Evolutionary conservation across 2,329 filamentous ascomycete species (phyloP), one percentile per base, ranked within the genome.

Genomic region (Karstenula rhodostoma): DNA sequence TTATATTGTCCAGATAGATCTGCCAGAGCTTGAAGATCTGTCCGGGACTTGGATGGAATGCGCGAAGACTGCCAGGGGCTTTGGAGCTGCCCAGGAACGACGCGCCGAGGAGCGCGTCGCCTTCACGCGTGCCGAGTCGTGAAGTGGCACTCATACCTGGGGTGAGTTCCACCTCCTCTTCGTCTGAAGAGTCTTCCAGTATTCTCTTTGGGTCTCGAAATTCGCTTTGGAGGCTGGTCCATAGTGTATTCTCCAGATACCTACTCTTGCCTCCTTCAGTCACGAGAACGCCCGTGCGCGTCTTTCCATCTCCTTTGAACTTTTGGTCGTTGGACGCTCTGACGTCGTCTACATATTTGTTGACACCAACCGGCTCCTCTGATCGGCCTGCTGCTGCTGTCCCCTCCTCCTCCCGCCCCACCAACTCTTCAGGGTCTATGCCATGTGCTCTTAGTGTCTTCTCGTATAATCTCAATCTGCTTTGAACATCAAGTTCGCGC

Each of bases 21-120:
- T 93, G 89, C 91, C 91, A 94, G 5, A 94, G 82, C 53, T 84
- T 84, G 68, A 91, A 88, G 27, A 91, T 85, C 35, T 91, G 87
- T 13, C 86, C 83, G 0, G 88, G 85, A 4, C 86, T 81, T 0
- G 91, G 91, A 66, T 90, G 88, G 0, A 87, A 65, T 1, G 78
- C 73, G 12, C 65, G 63, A 17, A 76, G 59, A 23, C 52, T 57
- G 17, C 44, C 56, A 1, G 64, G 48, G n/a, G 66, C 49, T 46
- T 35, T 55, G 1, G 63, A 58, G 23, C 42, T 58, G 10, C 69
- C 65, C 9, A 76, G 68, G 1, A 77, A 49, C 13, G 63, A 60
- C 19, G 40, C 57, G 9, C 68, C 65, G 10, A 76, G 69, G 1
- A 77, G 53, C 1, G 75, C 37, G 15, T 60, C 59, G 17, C 63